Evolutionary conservation across 345 rosid species (phyloP).

Genomic region (Corchorus capsularis): DNA sequence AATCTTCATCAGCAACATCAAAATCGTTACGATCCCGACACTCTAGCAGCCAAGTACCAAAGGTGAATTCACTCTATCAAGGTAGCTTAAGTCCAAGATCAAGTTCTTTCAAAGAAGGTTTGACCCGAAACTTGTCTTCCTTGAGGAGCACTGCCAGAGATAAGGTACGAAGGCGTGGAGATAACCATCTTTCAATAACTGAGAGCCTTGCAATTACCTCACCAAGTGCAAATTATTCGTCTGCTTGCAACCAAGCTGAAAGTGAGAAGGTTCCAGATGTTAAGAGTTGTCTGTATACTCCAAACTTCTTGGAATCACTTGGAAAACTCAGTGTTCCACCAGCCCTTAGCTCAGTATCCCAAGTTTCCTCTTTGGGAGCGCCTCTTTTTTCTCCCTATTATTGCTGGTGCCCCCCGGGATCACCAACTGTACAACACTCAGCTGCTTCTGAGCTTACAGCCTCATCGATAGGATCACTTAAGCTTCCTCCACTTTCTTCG

Average conservation of each 20-base stretch:
- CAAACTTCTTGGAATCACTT: conserved; percentile 45
- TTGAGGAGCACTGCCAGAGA: conserved; percentile 59
- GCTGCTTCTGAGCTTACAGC: conserved; percentile 38
- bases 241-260: conserved; percentile 32
- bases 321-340: conserved; percentile 41
- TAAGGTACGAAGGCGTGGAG: conserved; percentile 65
- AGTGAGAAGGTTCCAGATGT: conserved; percentile 30
- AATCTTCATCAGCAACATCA: conserved; percentile 29
- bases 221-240: conserved; percentile 31
- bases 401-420: conserved; percentile 84
- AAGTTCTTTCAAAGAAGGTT: conserved; percentile 77
- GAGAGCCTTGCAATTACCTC: conserved; percentile 43
- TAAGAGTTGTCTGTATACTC: conserved; percentile 26
- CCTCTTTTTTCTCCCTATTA: conserved; percentile 80
- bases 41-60: conserved; percentile 45
- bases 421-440: conserved; percentile 46
- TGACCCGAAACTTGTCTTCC: conserved; percentile 48
- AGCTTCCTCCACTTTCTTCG: conserved; percentile 70
- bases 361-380: conserved; percentile 40
- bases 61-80: conserved; percentile 52
- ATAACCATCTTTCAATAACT: conserved; percentile 47
- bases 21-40: conserved; percentile 57
- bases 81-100: conserved; percentile 83
- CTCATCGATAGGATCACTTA: conserved; percentile 50
- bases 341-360: conserved; percentile 36